A percentile compares a stretch with the other conserved stretches of the same genome.
Evolutionary conservation across 352 stramenopile species (phyloP).

Genomic region (Globisporangium irregulare): DNA sequence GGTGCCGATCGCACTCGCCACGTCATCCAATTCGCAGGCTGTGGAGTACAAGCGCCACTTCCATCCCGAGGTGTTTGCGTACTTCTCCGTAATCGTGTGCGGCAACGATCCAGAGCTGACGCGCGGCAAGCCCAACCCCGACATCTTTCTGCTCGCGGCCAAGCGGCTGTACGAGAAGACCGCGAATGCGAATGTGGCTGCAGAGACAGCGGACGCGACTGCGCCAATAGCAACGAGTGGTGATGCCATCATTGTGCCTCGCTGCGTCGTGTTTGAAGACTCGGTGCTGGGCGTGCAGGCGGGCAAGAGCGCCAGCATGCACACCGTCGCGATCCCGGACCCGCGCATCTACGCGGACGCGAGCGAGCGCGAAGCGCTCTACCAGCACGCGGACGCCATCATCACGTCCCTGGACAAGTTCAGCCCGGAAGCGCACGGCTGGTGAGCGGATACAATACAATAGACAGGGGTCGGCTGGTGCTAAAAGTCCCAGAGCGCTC

Average conservation of each 20-base stretch:
- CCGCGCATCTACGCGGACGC: slow-evolving; percentile 48
- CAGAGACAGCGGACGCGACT: not conserved
- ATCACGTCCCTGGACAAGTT: slow-evolving; percentile 62
- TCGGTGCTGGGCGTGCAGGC: slow-evolving; percentile 65
- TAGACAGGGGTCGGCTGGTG: not conserved
- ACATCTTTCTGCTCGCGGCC: slow-evolving; percentile 76
- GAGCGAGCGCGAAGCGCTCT: slow-evolving; percentile 42
- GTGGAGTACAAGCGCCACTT: slow-evolving; percentile 66
- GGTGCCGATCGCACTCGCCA: slow-evolving; percentile 65
- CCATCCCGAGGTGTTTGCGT: slow-evolving; percentile 71
- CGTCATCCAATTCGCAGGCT: slow-evolving; percentile 61
- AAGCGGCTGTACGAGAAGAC: slow-evolving; percentile 45
- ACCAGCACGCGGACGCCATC: slow-evolving; percentile 57
- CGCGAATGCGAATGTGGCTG: slow-evolving; percentile 16
- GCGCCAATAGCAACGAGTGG: not conserved
- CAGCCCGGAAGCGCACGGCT: slow-evolving; percentile 52
- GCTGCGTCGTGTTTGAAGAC: slow-evolving; percentile 78
- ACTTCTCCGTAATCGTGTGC: slow-evolving; percentile 71
- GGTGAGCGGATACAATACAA: slow-evolving; percentile 13
- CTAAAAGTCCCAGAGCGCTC: no score
- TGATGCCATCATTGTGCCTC: slow-evolving; percentile 25
- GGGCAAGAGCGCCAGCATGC: slow-evolving; percentile 61
- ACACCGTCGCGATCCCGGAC: slow-evolving; percentile 73
- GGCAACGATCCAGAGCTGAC: slow-evolving; percentile 68
- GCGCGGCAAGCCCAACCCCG: slow-evolving; percentile 69